A percentile compares a stretch with the other conserved stretches of the same genome.
Evolutionary conservation across 129 eudicot species (phyloP).

Genomic region (Centaurea solstitialis): DNA sequence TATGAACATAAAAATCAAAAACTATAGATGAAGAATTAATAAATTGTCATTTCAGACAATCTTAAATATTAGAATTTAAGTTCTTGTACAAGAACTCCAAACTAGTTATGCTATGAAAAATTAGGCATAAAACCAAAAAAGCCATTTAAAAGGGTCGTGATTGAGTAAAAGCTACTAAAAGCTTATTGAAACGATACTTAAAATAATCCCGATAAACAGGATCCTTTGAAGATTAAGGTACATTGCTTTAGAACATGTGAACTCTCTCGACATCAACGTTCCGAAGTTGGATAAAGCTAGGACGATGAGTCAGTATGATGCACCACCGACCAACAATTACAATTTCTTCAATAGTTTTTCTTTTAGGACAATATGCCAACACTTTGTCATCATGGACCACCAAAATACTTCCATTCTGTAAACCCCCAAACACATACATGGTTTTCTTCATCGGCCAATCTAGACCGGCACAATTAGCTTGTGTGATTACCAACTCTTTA

Average conservation of each 20-base stretch:
- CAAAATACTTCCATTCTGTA: constrained; percentile 31
- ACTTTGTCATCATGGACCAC: neutral
- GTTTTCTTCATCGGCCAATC: neutral
- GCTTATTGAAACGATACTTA: too few relatives aligned
- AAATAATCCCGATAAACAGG: too few relatives aligned
- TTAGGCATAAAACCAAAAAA: too few relatives aligned
- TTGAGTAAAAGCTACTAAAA: too few relatives aligned
- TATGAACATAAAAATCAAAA: too few relatives aligned
- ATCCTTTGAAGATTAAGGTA: neutral
- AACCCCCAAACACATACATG: neutral
- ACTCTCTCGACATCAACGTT: constrained; percentile 3
- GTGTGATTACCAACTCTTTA: constrained; percentile 37
- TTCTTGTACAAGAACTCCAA: neutral
- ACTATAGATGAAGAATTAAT: too few relatives aligned
- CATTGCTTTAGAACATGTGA: neutral
- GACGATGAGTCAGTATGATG: neutral
- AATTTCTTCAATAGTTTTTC: neutral
- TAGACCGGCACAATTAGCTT: neutral
- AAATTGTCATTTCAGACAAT: neutral
- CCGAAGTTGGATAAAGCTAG: constrained; percentile 15
- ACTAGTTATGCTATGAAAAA: too few relatives aligned
- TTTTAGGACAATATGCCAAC: constrained; percentile 9
- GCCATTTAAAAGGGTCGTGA: too few relatives aligned
- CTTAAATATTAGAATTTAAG: too few relatives aligned
- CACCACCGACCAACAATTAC: neutral